Percentiles rank a stretch among this genome's conserved stretches.
Evolutionary conservation across 1,139 yeast genomes (phyloP).

Genomic region (Kodamaea alishanica): DNA sequence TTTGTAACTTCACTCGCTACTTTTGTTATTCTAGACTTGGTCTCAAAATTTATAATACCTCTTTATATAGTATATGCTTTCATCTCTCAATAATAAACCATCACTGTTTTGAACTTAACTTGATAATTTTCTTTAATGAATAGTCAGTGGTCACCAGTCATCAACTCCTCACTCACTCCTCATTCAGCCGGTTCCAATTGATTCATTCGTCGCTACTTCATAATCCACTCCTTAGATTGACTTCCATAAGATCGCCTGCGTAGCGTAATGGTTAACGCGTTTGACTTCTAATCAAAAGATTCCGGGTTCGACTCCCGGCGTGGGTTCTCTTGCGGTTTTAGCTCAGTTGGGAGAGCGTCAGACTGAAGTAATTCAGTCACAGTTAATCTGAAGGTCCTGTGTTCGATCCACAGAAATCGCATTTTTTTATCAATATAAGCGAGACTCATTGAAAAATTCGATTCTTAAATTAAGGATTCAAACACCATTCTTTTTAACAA

Average conservation of each 20-base stretch:
- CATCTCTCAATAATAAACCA: no score
- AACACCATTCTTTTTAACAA: not conserved
- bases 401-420: conserved; percentile 48
- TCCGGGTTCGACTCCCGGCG: conserved; percentile 18
- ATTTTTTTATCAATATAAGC: conserved; percentile 5
- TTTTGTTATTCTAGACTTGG: no score
- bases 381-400: conserved; percentile 53
- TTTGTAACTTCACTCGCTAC: no score
- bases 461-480: not conserved
- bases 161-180: not conserved
- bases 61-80: no score
- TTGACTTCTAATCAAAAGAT: conserved; percentile 18
- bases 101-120: no score
- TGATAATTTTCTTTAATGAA: no score
- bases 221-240: conserved; percentile 4
- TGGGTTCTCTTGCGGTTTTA: conserved; percentile 34
- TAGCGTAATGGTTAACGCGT: conserved; percentile 19
- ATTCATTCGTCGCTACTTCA: conserved; percentile 1
- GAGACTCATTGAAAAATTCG: not conserved
- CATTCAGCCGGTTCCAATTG: no score
- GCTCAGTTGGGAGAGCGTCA: conserved; percentile 93
- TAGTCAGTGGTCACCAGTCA: not conserved
- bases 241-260: conserved; percentile 15
- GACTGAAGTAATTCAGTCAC: conserved; percentile 59
- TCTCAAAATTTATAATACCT: no score